Evolutionary conservation across 31 red algal species (phyloP).

Genomic region (Bonnemaisonia californica): DNA sequence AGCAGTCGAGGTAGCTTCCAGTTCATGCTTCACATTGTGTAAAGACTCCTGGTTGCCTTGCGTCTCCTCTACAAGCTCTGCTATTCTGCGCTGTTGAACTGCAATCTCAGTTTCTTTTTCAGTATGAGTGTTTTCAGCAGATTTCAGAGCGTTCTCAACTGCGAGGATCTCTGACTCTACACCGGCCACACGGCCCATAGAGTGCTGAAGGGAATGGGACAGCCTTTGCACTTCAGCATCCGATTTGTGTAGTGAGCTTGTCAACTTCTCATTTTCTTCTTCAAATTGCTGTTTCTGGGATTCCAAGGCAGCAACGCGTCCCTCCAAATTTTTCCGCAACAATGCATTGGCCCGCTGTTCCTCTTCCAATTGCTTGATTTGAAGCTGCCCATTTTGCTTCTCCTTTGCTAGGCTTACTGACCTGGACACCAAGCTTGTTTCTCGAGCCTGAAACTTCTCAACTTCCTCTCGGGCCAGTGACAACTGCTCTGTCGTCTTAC

Average conservation of each 20-base stretch:
- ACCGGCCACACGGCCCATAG: not conserved
- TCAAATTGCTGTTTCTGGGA: conserved; percentile 16
- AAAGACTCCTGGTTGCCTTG: not conserved
- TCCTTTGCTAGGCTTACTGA: not conserved
- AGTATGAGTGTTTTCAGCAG: not conserved
- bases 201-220: not conserved
- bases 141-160: conserved; percentile 7
- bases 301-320: conserved; percentile 4
- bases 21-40: not conserved
- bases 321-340: conserved; percentile 13
- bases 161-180: not conserved
- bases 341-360: not conserved
- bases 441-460: not conserved
- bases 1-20: not conserved
- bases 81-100: not conserved
- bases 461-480: not conserved
- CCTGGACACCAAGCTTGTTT: not conserved
- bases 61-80: not conserved
- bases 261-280: not conserved
- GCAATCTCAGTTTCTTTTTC: conserved; percentile 14
- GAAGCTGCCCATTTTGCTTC: not conserved
- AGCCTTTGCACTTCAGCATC: conserved; percentile 8
- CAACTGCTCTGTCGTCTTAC: not conserved
- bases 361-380: not conserved
- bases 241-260: not conserved